A percentile compares a stretch with the other conserved stretches of the same genome.
Conservation (phyloP, 2,329 filamentous ascomycete species). For the Phyllosticta citrichinensis region DNA sequence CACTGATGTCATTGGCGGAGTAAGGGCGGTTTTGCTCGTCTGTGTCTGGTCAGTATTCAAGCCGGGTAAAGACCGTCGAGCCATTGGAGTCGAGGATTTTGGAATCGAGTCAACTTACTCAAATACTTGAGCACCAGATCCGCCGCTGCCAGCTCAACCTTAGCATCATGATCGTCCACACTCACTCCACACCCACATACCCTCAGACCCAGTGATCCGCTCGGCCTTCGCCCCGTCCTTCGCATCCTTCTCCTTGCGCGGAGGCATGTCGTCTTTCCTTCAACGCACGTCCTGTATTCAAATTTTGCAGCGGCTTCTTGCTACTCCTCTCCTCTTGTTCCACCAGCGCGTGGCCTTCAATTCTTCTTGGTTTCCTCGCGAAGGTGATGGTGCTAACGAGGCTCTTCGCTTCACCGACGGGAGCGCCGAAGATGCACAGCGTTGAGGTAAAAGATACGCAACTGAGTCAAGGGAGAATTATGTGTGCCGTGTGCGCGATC, state of each 20-base stretch:
- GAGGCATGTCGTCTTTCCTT: constrained; percentile 19
- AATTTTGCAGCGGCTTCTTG: background rate
- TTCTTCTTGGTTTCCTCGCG: background rate
- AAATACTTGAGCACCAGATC: constrained; percentile 42
- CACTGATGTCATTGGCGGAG: constrained; percentile 48
- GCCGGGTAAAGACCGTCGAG: constrained; percentile 30
- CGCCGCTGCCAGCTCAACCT: constrained; percentile 14
- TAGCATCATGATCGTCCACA: background rate
- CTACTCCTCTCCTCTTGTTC: background rate
- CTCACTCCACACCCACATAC: background rate
- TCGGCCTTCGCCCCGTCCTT: constrained; percentile 25
- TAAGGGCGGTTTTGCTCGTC: constrained; percentile 38
- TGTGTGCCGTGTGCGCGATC: background rate
- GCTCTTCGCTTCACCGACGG: background rate
- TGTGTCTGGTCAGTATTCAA: background rate
- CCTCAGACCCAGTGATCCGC: background rate
- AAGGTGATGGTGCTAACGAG: background rate
- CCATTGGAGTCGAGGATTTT: constrained; percentile 9
- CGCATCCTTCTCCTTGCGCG: constrained; percentile 28
- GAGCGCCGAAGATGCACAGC: background rate
- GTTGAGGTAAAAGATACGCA: background rate
- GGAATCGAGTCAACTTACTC: constrained; percentile 26
- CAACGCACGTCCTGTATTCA: background rate
- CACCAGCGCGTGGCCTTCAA: background rate
- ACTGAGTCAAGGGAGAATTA: background rate